phyloP scores from a whole-genome alignment of 1,139 yeast species.

The Kodamaea plutei region DNA sequence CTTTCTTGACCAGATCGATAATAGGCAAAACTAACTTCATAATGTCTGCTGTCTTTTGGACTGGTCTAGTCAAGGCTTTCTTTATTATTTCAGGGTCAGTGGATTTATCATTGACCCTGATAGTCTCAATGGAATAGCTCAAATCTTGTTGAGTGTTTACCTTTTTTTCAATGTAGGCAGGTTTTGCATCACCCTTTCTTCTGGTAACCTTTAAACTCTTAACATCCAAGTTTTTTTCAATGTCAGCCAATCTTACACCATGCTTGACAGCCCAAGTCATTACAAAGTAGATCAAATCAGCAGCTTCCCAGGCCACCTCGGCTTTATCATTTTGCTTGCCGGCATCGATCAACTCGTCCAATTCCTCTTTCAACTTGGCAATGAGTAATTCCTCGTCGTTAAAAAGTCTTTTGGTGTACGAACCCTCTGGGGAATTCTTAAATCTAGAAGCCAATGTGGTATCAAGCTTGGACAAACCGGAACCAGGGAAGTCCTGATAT shows the following conservation, averaged over 20 bases:
- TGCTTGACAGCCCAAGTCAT: constrained; percentile 79
- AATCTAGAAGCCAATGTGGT: constrained; percentile 53
- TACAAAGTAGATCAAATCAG: constrained; percentile 89
- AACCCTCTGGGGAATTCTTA: constrained; percentile 75
- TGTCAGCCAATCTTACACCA: constrained; percentile 75
- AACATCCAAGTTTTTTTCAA: constrained; percentile 78
- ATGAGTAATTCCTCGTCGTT: constrained; percentile 67
- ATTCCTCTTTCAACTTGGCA: constrained; percentile 93
- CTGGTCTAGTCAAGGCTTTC: constrained; percentile 77
- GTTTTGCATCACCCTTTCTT: constrained; percentile 94
- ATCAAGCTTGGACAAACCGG: constrained; percentile 66
- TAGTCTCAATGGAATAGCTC: constrained; percentile 56
- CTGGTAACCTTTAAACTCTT: constrained; percentile 85
- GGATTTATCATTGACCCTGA: constrained; percentile 41
- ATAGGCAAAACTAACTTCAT: constrained; percentile 92
- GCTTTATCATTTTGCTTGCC: constrained; percentile 32
- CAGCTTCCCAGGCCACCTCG: constrained; percentile 96
- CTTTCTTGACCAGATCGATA: constrained; percentile 65
- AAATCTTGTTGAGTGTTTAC: constrained; percentile 9
- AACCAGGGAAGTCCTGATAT: constrained; percentile 43
- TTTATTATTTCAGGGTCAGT: constrained; percentile 42
- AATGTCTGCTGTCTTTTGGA: constrained; percentile 84
- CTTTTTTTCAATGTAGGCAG: constrained; percentile 46
- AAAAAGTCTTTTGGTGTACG: constrained; percentile 86
- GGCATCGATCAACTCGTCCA: constrained; percentile 93